Percentiles rank a stretch among this genome's conserved stretches.
Evolutionary conservation across 768 basidiomycete genomes (phyloP).

Genomic region (Postia placenta): DNA sequence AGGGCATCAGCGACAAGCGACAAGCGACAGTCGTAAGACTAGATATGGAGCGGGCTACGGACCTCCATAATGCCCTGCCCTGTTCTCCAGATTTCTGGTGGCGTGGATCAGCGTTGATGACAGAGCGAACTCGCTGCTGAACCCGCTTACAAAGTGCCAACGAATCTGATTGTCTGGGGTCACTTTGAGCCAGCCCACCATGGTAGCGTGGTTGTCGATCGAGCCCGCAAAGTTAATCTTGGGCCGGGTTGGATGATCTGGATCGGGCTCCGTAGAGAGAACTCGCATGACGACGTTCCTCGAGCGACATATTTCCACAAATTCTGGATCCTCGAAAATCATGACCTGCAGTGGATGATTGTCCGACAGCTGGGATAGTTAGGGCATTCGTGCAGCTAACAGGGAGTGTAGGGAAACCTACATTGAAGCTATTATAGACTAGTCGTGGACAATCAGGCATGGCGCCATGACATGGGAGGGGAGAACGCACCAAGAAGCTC

Average conservation of each 20-base stretch:
- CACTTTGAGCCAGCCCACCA: conserved; percentile 50
- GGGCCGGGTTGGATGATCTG: conserved; percentile 43
- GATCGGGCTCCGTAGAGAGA: conserved; percentile 35
- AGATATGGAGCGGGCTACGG: conserved; percentile 12
- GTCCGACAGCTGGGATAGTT: conserved; percentile 20
- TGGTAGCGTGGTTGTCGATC: conserved; percentile 37
- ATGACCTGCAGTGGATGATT: conserved; percentile 32
- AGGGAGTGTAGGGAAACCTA: conserved; percentile 7
- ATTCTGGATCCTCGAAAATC: conserved; percentile 45
- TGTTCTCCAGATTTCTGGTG: conserved; percentile 35
- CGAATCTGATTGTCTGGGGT: conserved; percentile 51
- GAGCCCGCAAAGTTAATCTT: conserved; percentile 46
- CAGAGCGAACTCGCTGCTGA: not conserved
- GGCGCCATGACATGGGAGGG: too few species aligned
- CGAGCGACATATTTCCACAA: conserved; percentile 47
- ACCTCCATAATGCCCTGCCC: conserved; percentile 54
- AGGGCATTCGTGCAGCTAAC: not conserved
- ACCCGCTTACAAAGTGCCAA: conserved; percentile 55
- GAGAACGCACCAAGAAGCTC: conserved; percentile 51
- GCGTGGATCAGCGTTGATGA: conserved; percentile 3
- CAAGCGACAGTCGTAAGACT: not conserved
- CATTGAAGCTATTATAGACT: conserved; percentile 29
- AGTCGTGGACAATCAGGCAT: not conserved
- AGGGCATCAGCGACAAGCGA: not conserved
- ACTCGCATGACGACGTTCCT: conserved; percentile 43